These are phyloP conservation scores for Boletus nobilissimus DNA, from an alignment of 1,284 basidiomycete species.

Conservation along the genomic window DNA sequence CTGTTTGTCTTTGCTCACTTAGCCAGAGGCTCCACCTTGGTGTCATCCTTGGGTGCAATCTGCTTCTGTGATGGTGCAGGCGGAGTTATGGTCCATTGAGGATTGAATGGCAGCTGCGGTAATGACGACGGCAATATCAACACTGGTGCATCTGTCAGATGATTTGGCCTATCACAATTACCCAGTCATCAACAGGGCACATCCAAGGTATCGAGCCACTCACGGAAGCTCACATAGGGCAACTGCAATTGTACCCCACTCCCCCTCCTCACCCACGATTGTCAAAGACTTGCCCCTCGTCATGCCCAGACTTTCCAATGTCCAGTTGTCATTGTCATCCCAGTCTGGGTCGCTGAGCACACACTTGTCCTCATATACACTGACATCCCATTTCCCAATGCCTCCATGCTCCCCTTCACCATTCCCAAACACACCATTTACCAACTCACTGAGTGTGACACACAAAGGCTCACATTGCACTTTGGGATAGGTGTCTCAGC, in stretches of 20 bases:
- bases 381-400: constrained; percentile 68
- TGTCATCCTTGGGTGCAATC: constrained; percentile 61
- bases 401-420: constrained; percentile 51
- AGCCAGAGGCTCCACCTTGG: constrained; percentile 61
- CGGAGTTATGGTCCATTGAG: constrained; percentile 43
- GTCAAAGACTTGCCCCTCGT: constrained; percentile 84
- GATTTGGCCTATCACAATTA: constrained; percentile 56
- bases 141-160: constrained; percentile 58
- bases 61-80: constrained; percentile 64
- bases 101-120: constrained; percentile 62
- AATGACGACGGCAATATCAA: constrained; percentile 72
- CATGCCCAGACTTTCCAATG: constrained; percentile 77
- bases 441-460: constrained; percentile 77
- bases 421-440: constrained; percentile 72
- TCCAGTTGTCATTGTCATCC: constrained; percentile 83
- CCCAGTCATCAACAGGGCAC: neutral
- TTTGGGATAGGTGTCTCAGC: constrained; percentile 84
- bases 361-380: constrained; percentile 86
- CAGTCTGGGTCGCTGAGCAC: constrained; percentile 90
- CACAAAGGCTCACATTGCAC: constrained; percentile 75
- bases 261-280: constrained; percentile 90
- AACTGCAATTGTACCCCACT: constrained; percentile 77
- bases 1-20: constrained; percentile 59
- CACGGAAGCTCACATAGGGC: constrained; percentile 77
- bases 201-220: constrained; percentile 48